These are phyloP conservation scores for Cryptococcus sp. DNA, from an alignment of 1,284 basidiomycete genomes.

Conservation along the genomic window DNA sequence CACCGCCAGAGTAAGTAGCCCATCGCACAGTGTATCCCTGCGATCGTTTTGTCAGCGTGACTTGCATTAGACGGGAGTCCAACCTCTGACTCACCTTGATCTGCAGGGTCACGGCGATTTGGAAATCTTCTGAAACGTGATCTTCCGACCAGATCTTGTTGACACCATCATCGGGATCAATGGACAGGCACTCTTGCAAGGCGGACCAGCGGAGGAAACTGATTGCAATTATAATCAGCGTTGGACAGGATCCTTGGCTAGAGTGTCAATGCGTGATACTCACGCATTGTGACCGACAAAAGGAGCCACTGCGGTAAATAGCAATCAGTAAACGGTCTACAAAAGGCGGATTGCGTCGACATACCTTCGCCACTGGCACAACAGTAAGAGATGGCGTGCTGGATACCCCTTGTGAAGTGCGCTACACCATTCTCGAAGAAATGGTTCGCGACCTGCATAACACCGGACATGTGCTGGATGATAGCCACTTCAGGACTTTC, in stretches of 20 bases:
- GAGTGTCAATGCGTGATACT: background rate
- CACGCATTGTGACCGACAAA: conserved; percentile 81
- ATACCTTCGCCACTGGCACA: conserved; percentile 71
- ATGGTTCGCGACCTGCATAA: conserved; percentile 78
- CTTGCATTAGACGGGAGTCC: too few relatives aligned
- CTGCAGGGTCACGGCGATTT: conserved; percentile 67
- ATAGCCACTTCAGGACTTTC: conserved; percentile 77
- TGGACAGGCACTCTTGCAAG: conserved; percentile 72
- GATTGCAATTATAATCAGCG: background rate
- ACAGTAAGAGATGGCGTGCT: conserved; percentile 64
- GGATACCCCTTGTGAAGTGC: conserved; percentile 77
- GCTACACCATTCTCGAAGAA: conserved; percentile 85
- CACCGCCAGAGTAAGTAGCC: conserved; percentile 77
- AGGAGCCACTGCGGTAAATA: conserved; percentile 55
- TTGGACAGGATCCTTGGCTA: too few relatives aligned
- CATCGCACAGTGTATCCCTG: conserved; percentile 75
- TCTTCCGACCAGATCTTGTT: conserved; percentile 75
- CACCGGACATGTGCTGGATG: conserved; percentile 57
- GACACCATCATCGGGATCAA: conserved; percentile 65
- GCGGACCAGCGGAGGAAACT: conserved; percentile 73
- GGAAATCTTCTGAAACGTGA: conserved; percentile 82
- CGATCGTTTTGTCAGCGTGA: conserved; percentile 33
- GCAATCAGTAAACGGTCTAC: conserved; percentile 10
- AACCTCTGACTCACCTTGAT: conserved; percentile 26
- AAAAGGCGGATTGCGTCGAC: conserved; percentile 12